Conservation (phyloP, 345 rosid species). For the Barbarea vulgaris region DNA sequence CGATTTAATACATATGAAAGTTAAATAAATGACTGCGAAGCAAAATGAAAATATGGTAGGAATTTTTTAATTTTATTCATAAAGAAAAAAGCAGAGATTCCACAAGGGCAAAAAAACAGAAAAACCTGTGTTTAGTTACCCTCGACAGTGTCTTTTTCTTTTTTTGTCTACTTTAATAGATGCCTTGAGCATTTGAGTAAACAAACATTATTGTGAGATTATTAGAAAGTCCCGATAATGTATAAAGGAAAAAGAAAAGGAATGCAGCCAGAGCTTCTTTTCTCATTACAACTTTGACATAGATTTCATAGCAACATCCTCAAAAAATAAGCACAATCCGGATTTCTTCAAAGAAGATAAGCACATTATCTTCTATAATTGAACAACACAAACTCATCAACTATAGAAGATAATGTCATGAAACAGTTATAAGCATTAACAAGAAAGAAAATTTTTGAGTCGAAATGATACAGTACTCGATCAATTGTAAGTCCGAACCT, state of each 20-base stretch:
- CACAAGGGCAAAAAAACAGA: conserved; percentile 23
- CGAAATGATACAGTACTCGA: no score
- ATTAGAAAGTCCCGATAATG: neutral
- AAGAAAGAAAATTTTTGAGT: neutral
- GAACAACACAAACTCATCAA: neutral
- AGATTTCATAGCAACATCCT: conserved; percentile 90
- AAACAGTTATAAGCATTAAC: neutral
- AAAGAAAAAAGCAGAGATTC: conserved; percentile 15
- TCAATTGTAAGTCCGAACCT: no score
- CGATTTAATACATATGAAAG: neutral
- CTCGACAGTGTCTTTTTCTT: conserved; percentile 26
- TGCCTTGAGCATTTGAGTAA: conserved; percentile 26
- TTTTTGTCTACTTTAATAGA: conserved; percentile 39
- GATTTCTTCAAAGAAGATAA: conserved; percentile 38
- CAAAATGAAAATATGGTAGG: neutral
- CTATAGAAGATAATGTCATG: neutral
- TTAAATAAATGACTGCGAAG: neutral
- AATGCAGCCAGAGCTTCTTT: conserved; percentile 63
- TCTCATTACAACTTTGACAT: conserved; percentile 65
- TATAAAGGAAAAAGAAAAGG: conserved; percentile 3
- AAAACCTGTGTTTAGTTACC: conserved; percentile 25
- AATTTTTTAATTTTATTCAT: neutral
- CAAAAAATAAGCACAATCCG: conserved; percentile 10
- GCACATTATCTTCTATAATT: conserved; percentile 46
- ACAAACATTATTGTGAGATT: conserved; percentile 26